Percentiles rank a stretch among this genome's conserved stretches.
Evolutionary conservation across 768 basidiomycete species (phyloP).

Genomic region (Boletus patriciae): DNA sequence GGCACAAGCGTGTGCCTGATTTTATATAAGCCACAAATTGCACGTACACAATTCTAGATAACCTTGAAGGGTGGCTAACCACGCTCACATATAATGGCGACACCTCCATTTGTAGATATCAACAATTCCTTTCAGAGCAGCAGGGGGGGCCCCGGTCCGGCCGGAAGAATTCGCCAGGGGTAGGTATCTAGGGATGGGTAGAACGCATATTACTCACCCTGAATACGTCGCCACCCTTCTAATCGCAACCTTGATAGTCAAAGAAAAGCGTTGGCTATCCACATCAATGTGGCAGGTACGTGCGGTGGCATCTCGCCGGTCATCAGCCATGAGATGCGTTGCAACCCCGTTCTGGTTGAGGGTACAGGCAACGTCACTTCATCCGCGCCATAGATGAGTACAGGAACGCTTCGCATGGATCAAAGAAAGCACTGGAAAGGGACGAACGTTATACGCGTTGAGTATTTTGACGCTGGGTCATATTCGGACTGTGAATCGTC

Average conservation of each 20-base stretch:
- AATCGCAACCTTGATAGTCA: slow-evolving; percentile 18
- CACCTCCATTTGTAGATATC: slow-evolving; percentile 5
- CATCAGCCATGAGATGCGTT: slow-evolving; percentile 19
- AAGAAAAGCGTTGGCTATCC: slow-evolving; percentile 9
- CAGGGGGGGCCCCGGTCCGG: slow-evolving; percentile 11
- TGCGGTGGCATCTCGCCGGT: slow-evolving; percentile 27
- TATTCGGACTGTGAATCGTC: slow-evolving; percentile 17
- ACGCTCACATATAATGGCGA: slow-evolving; percentile 10
- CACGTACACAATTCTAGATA: neutral
- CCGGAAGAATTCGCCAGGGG: slow-evolving; percentile 13
- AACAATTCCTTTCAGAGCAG: neutral
- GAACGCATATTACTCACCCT: slow-evolving; percentile 18
- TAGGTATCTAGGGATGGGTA: slow-evolving; percentile 3
- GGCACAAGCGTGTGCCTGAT: slow-evolving; percentile 19
- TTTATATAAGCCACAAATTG: slow-evolving; percentile 9
- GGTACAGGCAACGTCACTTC: slow-evolving; percentile 25
- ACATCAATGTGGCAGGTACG: slow-evolving; percentile 19
- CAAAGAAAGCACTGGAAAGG: slow-evolving; percentile 18
- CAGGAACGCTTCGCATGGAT: slow-evolving; percentile 30
- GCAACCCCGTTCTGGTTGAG: slow-evolving; percentile 15
- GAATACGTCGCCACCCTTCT: slow-evolving; percentile 21
- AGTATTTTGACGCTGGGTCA: slow-evolving; percentile 21
- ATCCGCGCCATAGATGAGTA: slow-evolving; percentile 9
- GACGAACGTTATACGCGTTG: slow-evolving; percentile 26
- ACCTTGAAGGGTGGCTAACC: neutral